These are phyloP conservation scores for Primulina tabacum DNA, from an alignment of 257 asterid genomes.

Conservation along the genomic window DNA sequence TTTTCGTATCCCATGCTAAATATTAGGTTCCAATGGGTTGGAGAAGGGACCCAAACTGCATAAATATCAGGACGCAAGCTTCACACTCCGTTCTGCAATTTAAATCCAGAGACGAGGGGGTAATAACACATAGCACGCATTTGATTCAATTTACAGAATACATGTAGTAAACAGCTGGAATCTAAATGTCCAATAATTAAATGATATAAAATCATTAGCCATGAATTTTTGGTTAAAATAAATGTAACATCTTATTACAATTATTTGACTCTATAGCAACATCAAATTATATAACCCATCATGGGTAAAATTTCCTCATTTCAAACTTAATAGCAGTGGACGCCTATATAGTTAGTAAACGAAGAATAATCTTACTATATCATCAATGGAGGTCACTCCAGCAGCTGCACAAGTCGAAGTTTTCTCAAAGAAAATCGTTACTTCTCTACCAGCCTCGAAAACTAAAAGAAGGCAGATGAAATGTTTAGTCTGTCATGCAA, in stretches of 20 bases:
- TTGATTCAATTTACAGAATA: not conserved
- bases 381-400: not conserved
- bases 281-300: not conserved
- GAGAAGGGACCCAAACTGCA: too few relatives aligned
- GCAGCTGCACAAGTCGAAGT: not conserved
- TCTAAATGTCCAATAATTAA: not conserved
- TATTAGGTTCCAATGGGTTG: too few relatives aligned
- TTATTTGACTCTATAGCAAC: too few relatives aligned
- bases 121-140: not conserved
- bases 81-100: not conserved
- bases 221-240: not conserved
- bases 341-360: not conserved
- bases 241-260: not conserved
- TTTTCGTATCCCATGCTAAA: too few relatives aligned
- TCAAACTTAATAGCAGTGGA: not conserved
- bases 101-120: not conserved
- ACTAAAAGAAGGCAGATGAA: not conserved
- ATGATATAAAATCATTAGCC: not conserved
- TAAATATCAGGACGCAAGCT: not conserved
- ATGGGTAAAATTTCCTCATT: not conserved
- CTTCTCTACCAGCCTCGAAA: not conserved
- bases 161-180: not conserved
- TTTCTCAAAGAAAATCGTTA: not conserved
- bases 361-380: not conserved
- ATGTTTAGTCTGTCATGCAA: conserved; percentile 29